phyloP scores from a whole-genome alignment of 192 early-diverging fungal genomes.

The Linderina pennispora region DNA sequence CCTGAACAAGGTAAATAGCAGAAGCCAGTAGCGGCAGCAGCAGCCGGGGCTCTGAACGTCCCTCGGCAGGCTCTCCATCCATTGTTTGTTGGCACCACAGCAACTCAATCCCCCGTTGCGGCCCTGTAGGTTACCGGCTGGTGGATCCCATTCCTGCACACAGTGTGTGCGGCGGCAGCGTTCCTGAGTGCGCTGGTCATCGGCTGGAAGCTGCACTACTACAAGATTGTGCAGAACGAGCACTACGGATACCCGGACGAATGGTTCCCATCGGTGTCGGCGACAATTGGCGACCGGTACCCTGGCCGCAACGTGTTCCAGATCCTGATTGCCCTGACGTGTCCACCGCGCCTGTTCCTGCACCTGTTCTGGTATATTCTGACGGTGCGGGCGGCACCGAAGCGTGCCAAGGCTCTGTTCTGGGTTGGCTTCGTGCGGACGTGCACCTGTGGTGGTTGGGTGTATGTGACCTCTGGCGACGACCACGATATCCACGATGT shows the following conservation, averaged over 20 bases:
- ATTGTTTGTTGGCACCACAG: background rate
- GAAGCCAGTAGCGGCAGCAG: background rate
- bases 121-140: conserved; percentile 34
- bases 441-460: conserved; percentile 76
- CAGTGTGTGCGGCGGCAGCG: conserved; percentile 50
- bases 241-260: conserved; percentile 71
- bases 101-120: background rate
- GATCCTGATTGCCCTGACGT: conserved; percentile 70
- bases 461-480: conserved; percentile 75
- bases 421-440: conserved; percentile 56
- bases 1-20: conserved; percentile 22
- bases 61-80: no score
- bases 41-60: no score
- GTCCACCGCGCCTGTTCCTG: conserved; percentile 46
- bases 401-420: conserved; percentile 37
- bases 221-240: conserved; percentile 75
- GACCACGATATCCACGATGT: conserved; percentile 76
- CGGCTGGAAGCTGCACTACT: conserved; percentile 69
- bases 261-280: conserved; percentile 80
- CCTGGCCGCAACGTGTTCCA: conserved; percentile 71
- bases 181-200: conserved; percentile 61
- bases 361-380: conserved; percentile 45
- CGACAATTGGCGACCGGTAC: conserved; percentile 75
- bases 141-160: conserved; percentile 50
- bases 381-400: conserved; percentile 22